These are phyloP conservation scores for Paratinospora sagittata DNA, from an alignment of 164 flowering plant genomes.

Conservation along the genomic window DNA sequence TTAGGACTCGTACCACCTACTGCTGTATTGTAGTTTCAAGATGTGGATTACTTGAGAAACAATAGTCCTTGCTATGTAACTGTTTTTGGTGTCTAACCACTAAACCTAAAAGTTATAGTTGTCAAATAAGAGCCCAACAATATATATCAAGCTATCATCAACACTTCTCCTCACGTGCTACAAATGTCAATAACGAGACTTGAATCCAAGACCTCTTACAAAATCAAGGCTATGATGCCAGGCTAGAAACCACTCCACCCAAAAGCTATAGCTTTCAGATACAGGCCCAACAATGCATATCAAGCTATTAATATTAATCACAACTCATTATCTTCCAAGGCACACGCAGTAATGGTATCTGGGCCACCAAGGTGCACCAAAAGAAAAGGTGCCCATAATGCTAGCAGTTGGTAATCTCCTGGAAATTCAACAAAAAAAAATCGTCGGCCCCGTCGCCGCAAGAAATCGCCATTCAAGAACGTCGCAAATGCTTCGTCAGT, in stretches of 20 bases:
- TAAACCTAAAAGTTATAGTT: not conserved
- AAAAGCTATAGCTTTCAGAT: too few species aligned
- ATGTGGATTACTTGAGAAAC: not conserved
- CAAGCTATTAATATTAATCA: constrained; percentile 17
- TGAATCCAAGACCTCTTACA: not conserved
- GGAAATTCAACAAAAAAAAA: too few species aligned
- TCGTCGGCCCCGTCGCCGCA: too few species aligned
- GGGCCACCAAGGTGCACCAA: constrained; percentile 24
- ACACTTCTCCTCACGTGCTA: not conserved
- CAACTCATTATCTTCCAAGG: constrained; percentile 23
- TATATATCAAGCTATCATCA: not conserved
- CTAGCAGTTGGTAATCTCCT: constrained; percentile 5
- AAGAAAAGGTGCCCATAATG: constrained; percentile 24
- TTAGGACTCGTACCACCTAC: too few species aligned
- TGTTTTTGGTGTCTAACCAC: constrained; percentile 4
- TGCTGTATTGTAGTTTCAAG: not conserved
- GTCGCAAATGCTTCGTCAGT: too few species aligned
- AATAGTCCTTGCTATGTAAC: not conserved
- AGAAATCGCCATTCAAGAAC: too few species aligned
- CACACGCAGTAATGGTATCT: constrained; percentile 21
- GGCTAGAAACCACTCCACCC: too few species aligned
- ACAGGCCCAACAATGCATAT: constrained; percentile 16
- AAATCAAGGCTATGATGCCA: constrained; percentile 6
- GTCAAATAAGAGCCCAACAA: not conserved
- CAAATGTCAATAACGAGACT: constrained; percentile 4